Evolutionary conservation across 352 stramenopile species (phyloP).

Genomic region (Aphanomyces astaci): DNA sequence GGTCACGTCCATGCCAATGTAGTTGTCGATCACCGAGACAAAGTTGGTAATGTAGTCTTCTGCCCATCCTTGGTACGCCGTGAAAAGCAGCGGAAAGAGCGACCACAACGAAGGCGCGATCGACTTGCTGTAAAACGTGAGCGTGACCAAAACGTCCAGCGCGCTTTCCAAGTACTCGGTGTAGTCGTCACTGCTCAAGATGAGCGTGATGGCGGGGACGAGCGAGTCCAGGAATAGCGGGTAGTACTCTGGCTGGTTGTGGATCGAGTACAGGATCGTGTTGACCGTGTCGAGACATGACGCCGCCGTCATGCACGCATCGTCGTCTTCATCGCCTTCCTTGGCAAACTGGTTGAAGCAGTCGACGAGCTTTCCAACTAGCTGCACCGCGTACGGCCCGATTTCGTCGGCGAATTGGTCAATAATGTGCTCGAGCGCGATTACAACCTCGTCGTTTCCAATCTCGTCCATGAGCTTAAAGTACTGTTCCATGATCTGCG

Average conservation of each 20-base stretch:
- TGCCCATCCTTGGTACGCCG: slow-evolving; percentile 92
- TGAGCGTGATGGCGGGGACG: slow-evolving; percentile 91
- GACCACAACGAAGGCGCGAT: slow-evolving; percentile 91
- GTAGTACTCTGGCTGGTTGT: slow-evolving; percentile 76
- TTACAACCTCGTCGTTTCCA: slow-evolving; percentile 96
- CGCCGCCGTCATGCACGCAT: slow-evolving; percentile 93
- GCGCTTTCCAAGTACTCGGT: slow-evolving; percentile 96
- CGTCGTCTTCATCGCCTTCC: slow-evolving; percentile 89
- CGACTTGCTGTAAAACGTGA: slow-evolving; percentile 92
- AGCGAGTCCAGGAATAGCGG: slow-evolving; percentile 90
- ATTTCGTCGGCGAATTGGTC: slow-evolving; percentile 96
- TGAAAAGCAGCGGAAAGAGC: slow-evolving; percentile 95
- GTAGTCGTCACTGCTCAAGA: slow-evolving; percentile 93
- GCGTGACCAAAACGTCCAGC: slow-evolving; percentile 93
- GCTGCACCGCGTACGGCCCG: slow-evolving; percentile 84
- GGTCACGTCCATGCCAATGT: slow-evolving; percentile 80
- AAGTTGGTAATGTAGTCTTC: slow-evolving; percentile 96
- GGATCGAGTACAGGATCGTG: slow-evolving; percentile 77
- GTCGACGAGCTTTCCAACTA: slow-evolving; percentile 91
- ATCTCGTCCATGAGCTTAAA: slow-evolving; percentile 99
- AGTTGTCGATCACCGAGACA: slow-evolving; percentile 94
- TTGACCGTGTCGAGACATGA: slow-evolving; percentile 81
- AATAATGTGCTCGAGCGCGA: slow-evolving; percentile 92
- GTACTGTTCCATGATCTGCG: slow-evolving; percentile 95
- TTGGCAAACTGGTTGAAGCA: slow-evolving; percentile 93